phyloP scores from a whole-genome alignment of 805 yeast genomes.

The Sungouiella thailandica region DNA sequence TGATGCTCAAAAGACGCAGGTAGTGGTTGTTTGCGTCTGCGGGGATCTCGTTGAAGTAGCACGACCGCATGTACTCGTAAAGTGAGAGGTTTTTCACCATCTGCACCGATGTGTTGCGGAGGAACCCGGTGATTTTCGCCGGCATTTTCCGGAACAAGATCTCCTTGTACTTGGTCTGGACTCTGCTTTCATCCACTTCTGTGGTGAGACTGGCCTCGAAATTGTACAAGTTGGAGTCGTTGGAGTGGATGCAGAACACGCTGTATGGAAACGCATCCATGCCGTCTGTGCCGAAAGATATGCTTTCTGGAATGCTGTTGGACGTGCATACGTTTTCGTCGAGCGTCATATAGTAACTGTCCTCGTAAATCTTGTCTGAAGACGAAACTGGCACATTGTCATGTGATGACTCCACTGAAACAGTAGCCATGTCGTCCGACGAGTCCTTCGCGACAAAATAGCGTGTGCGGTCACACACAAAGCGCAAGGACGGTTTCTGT shows the following conservation, averaged over 20 bases:
- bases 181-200: constrained; percentile 20
- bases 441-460: constrained; percentile 25
- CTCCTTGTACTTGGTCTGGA: constrained; percentile 18
- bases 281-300: constrained; percentile 10
- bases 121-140: constrained; percentile 28
- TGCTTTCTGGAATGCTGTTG: constrained; percentile 15
- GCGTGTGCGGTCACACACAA: constrained; percentile 25
- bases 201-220: constrained; percentile 28
- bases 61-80: constrained; percentile 36
- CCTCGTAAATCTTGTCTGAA: constrained; percentile 17
- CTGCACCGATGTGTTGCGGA: constrained; percentile 26
- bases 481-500: constrained; percentile 25
- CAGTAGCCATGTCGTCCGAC: constrained; percentile 9
- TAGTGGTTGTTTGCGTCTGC: constrained; percentile 32
- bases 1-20: constrained; percentile 28
- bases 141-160: constrained; percentile 27
- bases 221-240: constrained; percentile 34
- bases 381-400: constrained; percentile 9
- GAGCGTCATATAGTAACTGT: constrained; percentile 29
- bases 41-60: constrained; percentile 35
- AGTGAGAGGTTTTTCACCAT: constrained; percentile 30
- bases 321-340: constrained; percentile 33
- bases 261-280: constrained; percentile 34
- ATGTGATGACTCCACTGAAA: constrained; percentile 3
- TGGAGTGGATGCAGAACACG: constrained; percentile 27